Evolutionary conservation across 805 yeast genomes (phyloP), one percentile per base, ranked within the genome.

Genomic region (Barnettozyma botsteinii): DNA sequence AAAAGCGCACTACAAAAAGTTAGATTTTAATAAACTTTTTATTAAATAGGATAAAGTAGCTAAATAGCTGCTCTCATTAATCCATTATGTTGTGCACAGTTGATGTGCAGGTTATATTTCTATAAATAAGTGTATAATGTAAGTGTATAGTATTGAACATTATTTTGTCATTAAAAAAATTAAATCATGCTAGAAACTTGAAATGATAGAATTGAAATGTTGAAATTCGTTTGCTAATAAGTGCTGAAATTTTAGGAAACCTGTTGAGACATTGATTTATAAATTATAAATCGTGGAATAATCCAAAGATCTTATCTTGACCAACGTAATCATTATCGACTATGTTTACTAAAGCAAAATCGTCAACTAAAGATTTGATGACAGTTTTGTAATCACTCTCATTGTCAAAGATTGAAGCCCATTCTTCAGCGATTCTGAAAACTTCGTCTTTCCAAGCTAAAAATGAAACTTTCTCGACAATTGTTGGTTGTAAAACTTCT

Each of bases 361-460:
- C 74, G 35, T 76, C 62, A 22, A 61, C 62, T 38, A 79, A 67
- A 35, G 84, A 59, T 4, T 55, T 50, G 35, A 65, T 54, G 47
- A 81, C 57, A 39, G 50, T 43, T 53, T 60, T 56, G 52, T 62
- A 33, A 45, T 37, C 36, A 61, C 62, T 53, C 9, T 54, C 56
- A 19, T 61, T 61, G 29, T 66, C 65, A 52, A 72, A 73, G 36
- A 75, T 72, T 32, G 67, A 63, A 50, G 67, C 69, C 98, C 98
- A 91, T 59, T 86, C 96, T 37, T 73, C 69, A 38, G 88, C 72
- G 46, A 91, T 79, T 47, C 87, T 72, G 70, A 73, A 91, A 29
- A 91, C 91, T 62, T 91, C 98, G 60, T 91, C 96, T 60, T 87
- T 89, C 98, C 98, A 91, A 12, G 98, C 98, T 52, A 89, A 67